phyloP scores from a whole-genome alignment of 1,139 yeast genomes.

The Sporopachydermia cereana region DNA sequence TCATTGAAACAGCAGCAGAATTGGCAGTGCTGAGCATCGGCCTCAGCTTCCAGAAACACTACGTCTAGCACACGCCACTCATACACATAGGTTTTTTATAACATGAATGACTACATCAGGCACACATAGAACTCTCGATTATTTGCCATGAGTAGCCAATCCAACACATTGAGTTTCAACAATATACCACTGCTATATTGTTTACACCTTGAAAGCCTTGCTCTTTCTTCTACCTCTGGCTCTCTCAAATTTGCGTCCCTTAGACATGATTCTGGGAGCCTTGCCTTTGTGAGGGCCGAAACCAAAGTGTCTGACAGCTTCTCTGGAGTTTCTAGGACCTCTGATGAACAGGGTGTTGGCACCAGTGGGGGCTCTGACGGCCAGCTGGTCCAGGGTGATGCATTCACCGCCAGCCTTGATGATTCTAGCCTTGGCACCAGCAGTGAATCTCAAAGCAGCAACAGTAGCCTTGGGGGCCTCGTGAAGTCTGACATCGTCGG shows the following conservation, averaged over 20 bases:
- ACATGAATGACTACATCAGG: background rate
- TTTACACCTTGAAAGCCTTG: constrained; percentile 99
- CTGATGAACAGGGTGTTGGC: constrained; percentile 95
- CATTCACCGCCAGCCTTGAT: constrained; percentile 99
- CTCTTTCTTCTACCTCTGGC: constrained; percentile 99
- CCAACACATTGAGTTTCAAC: background rate
- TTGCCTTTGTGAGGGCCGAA: constrained; percentile 99
- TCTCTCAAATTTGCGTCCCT: constrained; percentile 99
- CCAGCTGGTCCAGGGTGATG: constrained; percentile 97
- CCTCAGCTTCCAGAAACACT: no score
- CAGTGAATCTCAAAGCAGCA: constrained; percentile 99
- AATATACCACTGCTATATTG: background rate
- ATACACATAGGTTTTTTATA: background rate
- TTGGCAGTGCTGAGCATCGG: background rate
- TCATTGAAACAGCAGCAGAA: background rate
- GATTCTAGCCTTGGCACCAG: constrained; percentile 97
- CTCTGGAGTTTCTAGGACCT: constrained; percentile 99
- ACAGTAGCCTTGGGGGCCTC: constrained; percentile 94
- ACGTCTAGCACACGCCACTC: no score
- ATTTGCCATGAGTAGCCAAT: background rate
- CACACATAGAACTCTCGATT: background rate
- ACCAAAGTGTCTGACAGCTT: constrained; percentile 99
- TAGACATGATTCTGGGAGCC: constrained; percentile 97
- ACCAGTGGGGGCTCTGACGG: constrained; percentile 99
- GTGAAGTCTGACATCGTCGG: constrained; percentile 92